A percentile compares a stretch with the other conserved stretches of the same genome.
These are phyloP conservation scores for Deinandra increscens DNA, from an alignment of 129 eudicot genomes.

Conservation along the genomic window DNA sequence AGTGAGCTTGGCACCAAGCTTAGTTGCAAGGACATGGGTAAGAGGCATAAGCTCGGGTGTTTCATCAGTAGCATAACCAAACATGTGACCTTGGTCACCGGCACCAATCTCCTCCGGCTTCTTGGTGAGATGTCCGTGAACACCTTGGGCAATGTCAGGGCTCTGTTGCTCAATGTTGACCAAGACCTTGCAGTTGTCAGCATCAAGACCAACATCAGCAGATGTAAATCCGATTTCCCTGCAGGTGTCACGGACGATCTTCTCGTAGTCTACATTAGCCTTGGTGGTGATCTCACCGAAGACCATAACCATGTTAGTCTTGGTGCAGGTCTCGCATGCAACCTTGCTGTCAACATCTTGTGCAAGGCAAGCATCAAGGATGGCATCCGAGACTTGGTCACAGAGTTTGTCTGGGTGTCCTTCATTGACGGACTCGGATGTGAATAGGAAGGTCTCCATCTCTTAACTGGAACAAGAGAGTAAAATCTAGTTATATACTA, in stretches of 20 bases:
- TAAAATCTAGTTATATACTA: slow-evolving; percentile 3
- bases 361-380: slow-evolving; percentile 46
- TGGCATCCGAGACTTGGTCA: slow-evolving; percentile 50
- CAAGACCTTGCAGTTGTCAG: slow-evolving; percentile 66
- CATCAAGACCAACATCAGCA: slow-evolving; percentile 69
- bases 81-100: slow-evolving; percentile 82
- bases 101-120: slow-evolving; percentile 76
- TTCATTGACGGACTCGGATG: slow-evolving; percentile 45
- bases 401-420: slow-evolving; percentile 51
- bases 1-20: slow-evolving; percentile 61
- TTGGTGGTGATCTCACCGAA: slow-evolving; percentile 52
- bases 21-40: slow-evolving; percentile 71
- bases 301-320: slow-evolving; percentile 75
- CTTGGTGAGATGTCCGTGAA: slow-evolving; percentile 67
- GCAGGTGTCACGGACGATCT: slow-evolving; percentile 47
- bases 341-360: slow-evolving; percentile 48
- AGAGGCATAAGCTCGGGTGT: slow-evolving; percentile 73
- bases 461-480: slow-evolving; percentile 25
- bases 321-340: slow-evolving; percentile 48
- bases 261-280: slow-evolving; percentile 42
- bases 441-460: slow-evolving; percentile 53
- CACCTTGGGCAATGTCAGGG: slow-evolving; percentile 78
- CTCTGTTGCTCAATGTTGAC: slow-evolving; percentile 72
- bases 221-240: slow-evolving; percentile 44
- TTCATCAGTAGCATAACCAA: slow-evolving; percentile 71